Percentiles rank a stretch among this genome's conserved stretches.
These are phyloP conservation scores for Candida montana DNA, from an alignment of 805 yeast genomes.

Conservation along the genomic window DNA sequence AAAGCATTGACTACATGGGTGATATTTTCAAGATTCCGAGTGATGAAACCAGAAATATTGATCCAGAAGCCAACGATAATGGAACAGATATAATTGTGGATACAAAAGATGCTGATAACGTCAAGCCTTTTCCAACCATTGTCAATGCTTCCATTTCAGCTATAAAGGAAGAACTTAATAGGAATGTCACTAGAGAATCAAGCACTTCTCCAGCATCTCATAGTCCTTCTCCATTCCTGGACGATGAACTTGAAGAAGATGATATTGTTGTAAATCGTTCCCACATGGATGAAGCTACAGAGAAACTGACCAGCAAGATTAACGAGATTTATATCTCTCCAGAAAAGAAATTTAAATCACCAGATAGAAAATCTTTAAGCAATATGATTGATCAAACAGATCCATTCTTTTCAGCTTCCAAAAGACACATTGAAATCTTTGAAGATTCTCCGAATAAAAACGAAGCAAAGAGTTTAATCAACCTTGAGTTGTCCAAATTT, in stretches of 20 bases:
- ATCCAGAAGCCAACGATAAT: neutral
- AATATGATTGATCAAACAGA: conserved; percentile 19
- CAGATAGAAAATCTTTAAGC: conserved; percentile 16
- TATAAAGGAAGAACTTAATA: neutral
- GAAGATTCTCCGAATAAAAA: conserved; percentile 16
- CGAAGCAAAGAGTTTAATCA: conserved; percentile 12
- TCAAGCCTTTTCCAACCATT: too few species aligned
- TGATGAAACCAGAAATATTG: conserved; percentile 5
- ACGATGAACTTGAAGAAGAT: conserved; percentile 14
- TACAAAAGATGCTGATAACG: too few species aligned
- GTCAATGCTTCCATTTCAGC: too few species aligned
- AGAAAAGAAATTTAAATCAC: conserved; percentile 13
- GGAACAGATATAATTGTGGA: too few species aligned
- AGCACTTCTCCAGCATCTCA: conserved; percentile 4
- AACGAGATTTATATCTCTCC: conserved; percentile 23
- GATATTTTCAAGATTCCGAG: conserved; percentile 16
- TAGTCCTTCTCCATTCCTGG: conserved; percentile 20
- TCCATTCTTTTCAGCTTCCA: conserved; percentile 20
- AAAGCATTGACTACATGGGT: conserved; percentile 17
- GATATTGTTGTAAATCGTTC: conserved; percentile 9
- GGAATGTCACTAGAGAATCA: neutral
- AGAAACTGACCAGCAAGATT: conserved; percentile 18
- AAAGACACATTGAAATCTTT: conserved; percentile 19
- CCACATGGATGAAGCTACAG: conserved; percentile 17
- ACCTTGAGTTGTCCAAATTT: conserved; percentile 14